Evolutionary conservation across 306 rosid species (phyloP), one percentile per base, ranked within the genome.

Genomic region (Oemleria cerasiformis): DNA sequence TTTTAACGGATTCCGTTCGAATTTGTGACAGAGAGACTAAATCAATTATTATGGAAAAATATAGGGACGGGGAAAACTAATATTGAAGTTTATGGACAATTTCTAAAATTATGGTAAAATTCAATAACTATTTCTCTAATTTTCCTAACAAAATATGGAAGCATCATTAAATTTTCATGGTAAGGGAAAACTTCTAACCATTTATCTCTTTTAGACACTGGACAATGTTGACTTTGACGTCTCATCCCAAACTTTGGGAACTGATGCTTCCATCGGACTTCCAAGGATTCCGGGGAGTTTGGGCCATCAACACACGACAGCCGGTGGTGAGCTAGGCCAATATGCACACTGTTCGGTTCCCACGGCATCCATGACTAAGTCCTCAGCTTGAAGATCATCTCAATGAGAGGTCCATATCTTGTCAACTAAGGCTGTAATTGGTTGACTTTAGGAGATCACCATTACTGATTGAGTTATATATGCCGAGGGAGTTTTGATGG

Each of bases 211-310:
- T 8, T 17, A 78, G 78, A 68, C 57, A 40, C 78, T 78, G 13
- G 75, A 67, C 67, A 72, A 51, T 58, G 66, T 78, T 63, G 78
- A 78, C 53, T 68, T 21, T 21, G 71, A 67, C 36, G 75, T 72
- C 53, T 42, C 64, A 50, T 39, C 68, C 65, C 71, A 20, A 34
- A 73, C 34, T 50, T 72, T 14, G 42, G 25, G 8, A 34, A 51
- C 38, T 8, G 82, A 68, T 68, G 34, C 57, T 60, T 63, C 39
- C 23, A 10, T 55, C 42, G 65, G 56, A 38, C 44, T 42, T 47
- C 57, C 58, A 72, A 20, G 58, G 16, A 68, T 43, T 63, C 62
- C 39, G 5, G 20, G 10, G 15, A 40, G 58, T 58, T 50, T 62
- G 15, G 34, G 58, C 62, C 21, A 11, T 19, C 41, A 8, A 51